Evolutionary conservation across 495 filamentous ascomycete genomes (phyloP), one percentile per base, ranked within the genome.

Genomic region (Cercophora samala): DNA sequence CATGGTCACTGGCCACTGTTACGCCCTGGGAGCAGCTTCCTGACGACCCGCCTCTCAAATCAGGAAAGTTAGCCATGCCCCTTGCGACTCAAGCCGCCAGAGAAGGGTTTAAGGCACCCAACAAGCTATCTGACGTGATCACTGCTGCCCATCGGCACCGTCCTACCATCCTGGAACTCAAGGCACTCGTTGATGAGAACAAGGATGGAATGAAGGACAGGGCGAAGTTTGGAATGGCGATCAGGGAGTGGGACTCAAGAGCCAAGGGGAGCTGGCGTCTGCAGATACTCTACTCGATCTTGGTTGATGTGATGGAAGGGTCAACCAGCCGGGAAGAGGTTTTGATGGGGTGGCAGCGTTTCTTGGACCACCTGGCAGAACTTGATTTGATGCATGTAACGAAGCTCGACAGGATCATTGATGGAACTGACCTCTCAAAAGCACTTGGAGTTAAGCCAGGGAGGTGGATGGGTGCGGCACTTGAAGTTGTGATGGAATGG

Each of bases 31-130:
- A 85, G 1, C 81, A 79, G 58, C 80, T 90, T 1, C 82, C 84
- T 4, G 73, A 78, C 52, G 70, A 84, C 60, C 69, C 74, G 23
- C 72, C 76, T 46, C 17, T 70, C 5, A 83, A 78, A 59, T 64
- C 72, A 6, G 70, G 71, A 4, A 84, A 81, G 69, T 76, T 74
- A 23, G 87, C 83, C 65, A 68, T 72, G 25, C 77, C 78, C 9
- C 83, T 85, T 23, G 82, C 81, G 26, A 83, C 82, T 24, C 84
- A 86, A 60, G 85, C 82, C 8, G 90, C 84, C 5, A 81, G 88
- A 55, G 93, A 97, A 74, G 92, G 94, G 8, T 86, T 97, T 68
- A 93, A 89, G 68, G 84, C 87, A 9, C 83, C 89, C 13, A 95
- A 91, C 69, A 96, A 90, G 75, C 78, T 90, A 0, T 82, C 80